Conservation (phyloP, 768 basidiomycete species). For the Mycena sanguinolenta region DNA sequence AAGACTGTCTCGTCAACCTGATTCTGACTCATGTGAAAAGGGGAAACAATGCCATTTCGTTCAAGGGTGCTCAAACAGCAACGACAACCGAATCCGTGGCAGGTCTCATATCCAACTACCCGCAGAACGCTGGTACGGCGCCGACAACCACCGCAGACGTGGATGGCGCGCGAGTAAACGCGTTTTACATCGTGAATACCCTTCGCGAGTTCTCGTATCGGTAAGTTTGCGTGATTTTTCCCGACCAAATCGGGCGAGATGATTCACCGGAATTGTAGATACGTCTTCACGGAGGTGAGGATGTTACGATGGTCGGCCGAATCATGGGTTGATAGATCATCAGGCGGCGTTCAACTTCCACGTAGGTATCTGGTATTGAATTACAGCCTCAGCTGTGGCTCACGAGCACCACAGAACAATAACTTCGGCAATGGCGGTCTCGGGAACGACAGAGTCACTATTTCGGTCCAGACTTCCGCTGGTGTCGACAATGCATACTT, state of each 20-base stretch:
- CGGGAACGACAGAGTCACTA: neutral
- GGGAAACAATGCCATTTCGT: constrained; percentile 61
- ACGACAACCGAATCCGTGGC: constrained; percentile 49
- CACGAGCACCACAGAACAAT: neutral
- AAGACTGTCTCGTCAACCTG: too few species aligned
- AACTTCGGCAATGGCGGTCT: constrained; percentile 1
- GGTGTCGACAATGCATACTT: constrained; percentile 1
- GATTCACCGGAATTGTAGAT: constrained; percentile 17
- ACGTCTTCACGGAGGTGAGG: constrained; percentile 42
- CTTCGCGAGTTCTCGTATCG: constrained; percentile 54
- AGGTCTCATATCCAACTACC: constrained; percentile 49
- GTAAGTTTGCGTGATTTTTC: too few species aligned
- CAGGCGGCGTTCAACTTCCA: constrained; percentile 1
- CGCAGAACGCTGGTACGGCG: constrained; percentile 40
- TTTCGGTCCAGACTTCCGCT: neutral
- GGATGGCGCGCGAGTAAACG: constrained; percentile 57
- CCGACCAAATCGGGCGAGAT: too few species aligned
- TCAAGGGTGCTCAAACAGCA: constrained; percentile 43
- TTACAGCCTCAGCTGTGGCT: too few species aligned
- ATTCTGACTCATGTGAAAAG: neutral
- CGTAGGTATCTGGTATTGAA: neutral
- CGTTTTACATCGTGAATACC: constrained; percentile 64
- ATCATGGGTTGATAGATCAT: too few species aligned
- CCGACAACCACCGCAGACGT: constrained; percentile 53
- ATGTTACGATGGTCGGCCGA: too few species aligned